Evolutionary conservation across 2,329 filamentous ascomycete species (phyloP).

Genomic region (Botryotinia convoluta): DNA sequence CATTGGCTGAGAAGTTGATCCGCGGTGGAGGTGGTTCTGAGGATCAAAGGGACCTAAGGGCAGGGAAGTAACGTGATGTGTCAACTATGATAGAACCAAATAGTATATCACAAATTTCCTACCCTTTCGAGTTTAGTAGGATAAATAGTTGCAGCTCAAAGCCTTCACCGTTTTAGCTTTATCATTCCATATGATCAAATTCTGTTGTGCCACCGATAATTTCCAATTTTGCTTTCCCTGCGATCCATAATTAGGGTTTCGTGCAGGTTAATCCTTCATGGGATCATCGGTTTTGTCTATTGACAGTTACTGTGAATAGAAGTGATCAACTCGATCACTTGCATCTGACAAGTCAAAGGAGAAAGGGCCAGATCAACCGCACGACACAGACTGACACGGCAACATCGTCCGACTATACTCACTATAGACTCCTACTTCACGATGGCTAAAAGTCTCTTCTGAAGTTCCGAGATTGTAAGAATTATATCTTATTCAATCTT

Average conservation of each 20-base stretch:
- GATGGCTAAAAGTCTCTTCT: neutral
- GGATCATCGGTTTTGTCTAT: neutral
- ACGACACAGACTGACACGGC: neutral
- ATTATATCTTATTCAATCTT: neutral
- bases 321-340: slow-evolving; percentile 4
- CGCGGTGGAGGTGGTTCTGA: neutral
- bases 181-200: neutral
- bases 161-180: neutral
- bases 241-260: neutral
- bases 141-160: neutral
- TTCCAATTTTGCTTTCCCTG: neutral
- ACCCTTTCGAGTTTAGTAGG: neutral
- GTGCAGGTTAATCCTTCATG: neutral
- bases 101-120: neutral
- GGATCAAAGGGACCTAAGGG: neutral
- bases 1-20: neutral
- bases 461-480: neutral
- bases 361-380: neutral
- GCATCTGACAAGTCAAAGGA: neutral
- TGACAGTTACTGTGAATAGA: neutral
- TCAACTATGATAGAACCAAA: neutral
- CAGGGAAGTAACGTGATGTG: neutral
- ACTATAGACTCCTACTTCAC: neutral
- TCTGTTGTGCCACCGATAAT: neutral
- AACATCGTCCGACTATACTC: neutral